Conservation (phyloP, 2,329 filamentous ascomycete species). For the Stemphylium vesicarium region DNA sequence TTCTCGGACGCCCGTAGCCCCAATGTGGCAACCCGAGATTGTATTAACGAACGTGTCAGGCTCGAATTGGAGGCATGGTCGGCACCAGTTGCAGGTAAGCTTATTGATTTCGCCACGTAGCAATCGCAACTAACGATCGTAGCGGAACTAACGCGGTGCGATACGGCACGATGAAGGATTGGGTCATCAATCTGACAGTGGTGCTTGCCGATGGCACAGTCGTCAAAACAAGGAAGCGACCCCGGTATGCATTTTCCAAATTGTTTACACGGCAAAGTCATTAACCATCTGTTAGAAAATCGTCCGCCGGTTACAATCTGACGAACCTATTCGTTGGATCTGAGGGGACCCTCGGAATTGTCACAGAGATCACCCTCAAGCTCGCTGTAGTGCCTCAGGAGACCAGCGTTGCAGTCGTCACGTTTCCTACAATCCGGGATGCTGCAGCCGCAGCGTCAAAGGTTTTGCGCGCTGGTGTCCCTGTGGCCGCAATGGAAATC, state of each 20-base stretch:
- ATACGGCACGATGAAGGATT: slow-evolving; percentile 88
- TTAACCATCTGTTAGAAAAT: slow-evolving; percentile 59
- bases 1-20: slow-evolving; percentile 17
- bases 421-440: slow-evolving; percentile 77
- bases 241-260: slow-evolving; percentile 54
- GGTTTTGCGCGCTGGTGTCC: slow-evolving; percentile 77
- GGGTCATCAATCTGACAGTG: slow-evolving; percentile 82
- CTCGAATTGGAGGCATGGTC: slow-evolving; percentile 83
- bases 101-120: neutral
- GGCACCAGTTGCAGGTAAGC: slow-evolving; percentile 68
- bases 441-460: slow-evolving; percentile 76
- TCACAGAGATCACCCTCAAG: slow-evolving; percentile 84
- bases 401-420: slow-evolving; percentile 78
- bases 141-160: slow-evolving; percentile 80
- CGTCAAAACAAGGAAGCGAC: slow-evolving; percentile 79
- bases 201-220: slow-evolving; percentile 79
- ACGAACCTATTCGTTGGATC: slow-evolving; percentile 81
- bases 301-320: slow-evolving; percentile 82
- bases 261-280: slow-evolving; percentile 5
- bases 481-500: slow-evolving; percentile 79
- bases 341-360: slow-evolving; percentile 80
- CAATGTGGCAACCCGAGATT: slow-evolving; percentile 19
- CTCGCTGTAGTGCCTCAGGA: slow-evolving; percentile 77
- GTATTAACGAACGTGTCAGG: slow-evolving; percentile 48
- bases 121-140: slow-evolving; percentile 21